These are phyloP conservation scores for Gnetum montanum DNA, from an alignment of 75 land plant genomes.

Conservation along the genomic window DNA sequence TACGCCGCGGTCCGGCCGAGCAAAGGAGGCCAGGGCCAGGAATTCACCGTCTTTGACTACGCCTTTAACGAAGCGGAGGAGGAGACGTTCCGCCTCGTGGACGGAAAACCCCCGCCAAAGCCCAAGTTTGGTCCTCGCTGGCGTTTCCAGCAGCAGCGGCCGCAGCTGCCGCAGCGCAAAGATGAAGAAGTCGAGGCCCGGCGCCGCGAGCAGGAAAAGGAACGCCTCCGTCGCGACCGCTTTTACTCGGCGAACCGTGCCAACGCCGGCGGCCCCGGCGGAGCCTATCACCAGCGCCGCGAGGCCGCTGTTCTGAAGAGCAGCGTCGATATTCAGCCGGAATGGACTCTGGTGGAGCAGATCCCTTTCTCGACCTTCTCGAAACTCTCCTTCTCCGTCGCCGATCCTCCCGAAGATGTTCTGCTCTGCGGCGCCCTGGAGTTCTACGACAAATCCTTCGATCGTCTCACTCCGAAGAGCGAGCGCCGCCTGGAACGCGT, in stretches of 20 bases:
- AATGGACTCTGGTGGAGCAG: conserved; percentile 98
- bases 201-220: conserved; percentile 80
- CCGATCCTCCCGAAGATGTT: conserved; percentile 78
- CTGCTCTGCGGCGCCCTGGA: conserved; percentile 78
- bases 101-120: conserved; percentile 74
- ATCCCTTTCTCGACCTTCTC: conserved; percentile 90
- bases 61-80: conserved; percentile 64
- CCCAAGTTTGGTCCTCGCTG: conserved; percentile 72
- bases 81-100: conserved; percentile 68
- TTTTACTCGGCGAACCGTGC: conserved; percentile 44
- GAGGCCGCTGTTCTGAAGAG: conserved; percentile 57
- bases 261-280: conserved; percentile 48
- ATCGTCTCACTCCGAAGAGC: conserved; percentile 87
- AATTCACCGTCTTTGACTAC: conserved; percentile 63
- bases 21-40: background rate
- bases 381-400: conserved; percentile 66
- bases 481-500: conserved; percentile 77
- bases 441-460: conserved; percentile 69
- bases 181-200: conserved; percentile 88
- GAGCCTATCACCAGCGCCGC: conserved; percentile 28
- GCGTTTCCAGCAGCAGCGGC: conserved; percentile 54
- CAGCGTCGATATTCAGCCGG: conserved; percentile 93
- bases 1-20: conserved; percentile 2
- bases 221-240: conserved; percentile 67
- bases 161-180: conserved; percentile 83